Conservation (phyloP, 2,329 filamentous ascomycete genomes). For the Macrophomina tecta region DNA sequence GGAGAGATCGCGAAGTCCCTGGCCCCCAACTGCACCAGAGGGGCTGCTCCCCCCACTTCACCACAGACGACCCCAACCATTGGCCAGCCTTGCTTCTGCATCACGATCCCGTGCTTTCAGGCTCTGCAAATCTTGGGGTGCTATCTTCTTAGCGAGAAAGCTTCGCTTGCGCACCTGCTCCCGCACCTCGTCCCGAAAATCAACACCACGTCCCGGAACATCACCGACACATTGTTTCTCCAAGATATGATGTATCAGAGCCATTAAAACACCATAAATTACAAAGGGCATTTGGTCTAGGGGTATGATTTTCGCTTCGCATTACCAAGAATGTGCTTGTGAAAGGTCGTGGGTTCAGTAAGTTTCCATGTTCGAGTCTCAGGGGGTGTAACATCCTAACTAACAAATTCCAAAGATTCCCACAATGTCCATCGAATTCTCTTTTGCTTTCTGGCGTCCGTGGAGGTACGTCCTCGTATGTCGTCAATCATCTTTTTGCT, state of each 20-base stretch:
- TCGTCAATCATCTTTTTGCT: too few relatives aligned
- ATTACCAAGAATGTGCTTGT: slow-evolving; percentile 35
- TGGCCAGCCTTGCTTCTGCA: not conserved
- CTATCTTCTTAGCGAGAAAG: not conserved
- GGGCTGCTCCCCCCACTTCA: not conserved
- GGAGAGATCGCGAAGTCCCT: not conserved
- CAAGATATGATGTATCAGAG: not conserved
- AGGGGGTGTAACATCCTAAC: not conserved
- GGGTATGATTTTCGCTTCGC: slow-evolving; percentile 50
- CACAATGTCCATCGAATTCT: not conserved
- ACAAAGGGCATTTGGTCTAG: slow-evolving; percentile 42
- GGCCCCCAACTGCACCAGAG: not conserved
- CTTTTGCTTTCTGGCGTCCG: not conserved
- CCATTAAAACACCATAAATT: not conserved
- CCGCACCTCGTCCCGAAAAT: too few relatives aligned
- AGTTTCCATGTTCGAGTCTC: not conserved
- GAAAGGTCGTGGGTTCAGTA: slow-evolving; percentile 49
- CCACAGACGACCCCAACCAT: not conserved
- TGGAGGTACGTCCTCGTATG: not conserved
- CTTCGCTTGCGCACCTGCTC: not conserved
- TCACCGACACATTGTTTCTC: fast-evolving
- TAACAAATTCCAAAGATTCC: not conserved
- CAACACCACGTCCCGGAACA: not conserved
- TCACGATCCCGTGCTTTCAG: not conserved
- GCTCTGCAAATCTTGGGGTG: not conserved